Evolutionary conservation across 202 grass and related monocot species (phyloP).

Genomic region (Saccharum hybrid): DNA sequence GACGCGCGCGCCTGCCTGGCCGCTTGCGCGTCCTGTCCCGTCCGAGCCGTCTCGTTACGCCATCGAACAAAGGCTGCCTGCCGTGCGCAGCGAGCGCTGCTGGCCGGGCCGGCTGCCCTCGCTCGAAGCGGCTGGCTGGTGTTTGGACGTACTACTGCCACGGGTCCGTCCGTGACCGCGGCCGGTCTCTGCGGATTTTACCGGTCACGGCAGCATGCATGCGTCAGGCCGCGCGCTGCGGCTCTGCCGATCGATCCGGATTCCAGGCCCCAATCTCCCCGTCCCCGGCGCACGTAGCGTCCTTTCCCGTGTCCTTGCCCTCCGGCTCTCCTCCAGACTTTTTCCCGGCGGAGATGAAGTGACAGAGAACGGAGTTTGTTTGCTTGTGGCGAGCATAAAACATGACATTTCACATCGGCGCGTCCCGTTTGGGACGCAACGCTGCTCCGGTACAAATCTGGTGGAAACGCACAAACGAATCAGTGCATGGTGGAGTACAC

Average conservation of each 20-base stretch:
- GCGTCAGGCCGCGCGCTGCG: background rate
- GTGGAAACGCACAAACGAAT: background rate
- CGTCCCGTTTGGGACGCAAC: background rate
- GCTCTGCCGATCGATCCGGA: background rate
- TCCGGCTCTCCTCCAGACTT: background rate
- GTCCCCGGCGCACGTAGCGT: background rate
- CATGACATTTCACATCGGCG: background rate
- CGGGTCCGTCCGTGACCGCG: background rate
- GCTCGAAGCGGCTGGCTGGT: background rate
- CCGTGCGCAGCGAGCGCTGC: background rate
- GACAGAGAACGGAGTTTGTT: background rate
- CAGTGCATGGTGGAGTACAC: too few species aligned
- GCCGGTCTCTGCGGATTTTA: background rate
- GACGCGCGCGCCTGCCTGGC: background rate
- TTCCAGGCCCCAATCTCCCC: background rate
- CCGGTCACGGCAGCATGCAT: constrained; percentile 25
- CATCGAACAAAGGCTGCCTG: constrained; percentile 14
- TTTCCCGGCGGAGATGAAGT: background rate
- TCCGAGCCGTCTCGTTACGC: background rate
- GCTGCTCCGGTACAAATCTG: background rate
- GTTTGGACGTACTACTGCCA: background rate
- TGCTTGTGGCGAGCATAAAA: background rate
- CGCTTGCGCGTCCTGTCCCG: background rate
- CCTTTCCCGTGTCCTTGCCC: background rate
- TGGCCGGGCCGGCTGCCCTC: background rate